These are phyloP conservation scores for Wallacemonas collosoma DNA, from an alignment of 208 protist species.

Conservation along the genomic window DNA sequence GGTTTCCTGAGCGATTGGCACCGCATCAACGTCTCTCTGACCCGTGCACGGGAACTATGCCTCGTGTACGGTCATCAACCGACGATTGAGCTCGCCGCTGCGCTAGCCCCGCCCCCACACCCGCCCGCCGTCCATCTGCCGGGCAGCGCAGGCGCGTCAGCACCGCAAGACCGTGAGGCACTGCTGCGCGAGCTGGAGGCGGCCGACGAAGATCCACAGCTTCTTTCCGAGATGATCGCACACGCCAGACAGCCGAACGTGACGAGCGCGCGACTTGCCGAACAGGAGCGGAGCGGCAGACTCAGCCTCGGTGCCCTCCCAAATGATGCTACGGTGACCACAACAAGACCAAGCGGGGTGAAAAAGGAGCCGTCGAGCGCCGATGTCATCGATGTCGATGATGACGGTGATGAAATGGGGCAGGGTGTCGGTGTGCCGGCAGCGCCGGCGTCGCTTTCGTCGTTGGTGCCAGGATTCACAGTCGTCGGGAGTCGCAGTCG, in stretches of 20 bases:
- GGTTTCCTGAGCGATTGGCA: slow-evolving; percentile 91
- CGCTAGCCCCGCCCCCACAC: slow-evolving; percentile 5
- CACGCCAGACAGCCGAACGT: slow-evolving; percentile 32
- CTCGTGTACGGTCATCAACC: slow-evolving; percentile 64
- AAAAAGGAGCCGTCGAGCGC: neutral
- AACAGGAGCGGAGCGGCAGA: slow-evolving; percentile 8
- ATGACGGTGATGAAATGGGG: neutral
- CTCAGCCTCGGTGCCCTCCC: slow-evolving; percentile 8
- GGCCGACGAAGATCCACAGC: slow-evolving; percentile 62
- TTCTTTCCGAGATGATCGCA: slow-evolving; percentile 48
- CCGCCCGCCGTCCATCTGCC: neutral
- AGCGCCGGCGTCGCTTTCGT: slow-evolving; percentile 15
- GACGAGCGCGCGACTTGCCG: slow-evolving; percentile 12
- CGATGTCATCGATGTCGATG: neutral
- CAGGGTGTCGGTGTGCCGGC: neutral
- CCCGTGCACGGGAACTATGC: slow-evolving; percentile 85
- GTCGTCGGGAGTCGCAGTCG: slow-evolving; percentile 1
- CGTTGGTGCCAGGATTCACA: slow-evolving; percentile 5
- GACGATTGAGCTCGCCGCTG: slow-evolving; percentile 40
- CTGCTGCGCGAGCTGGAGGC: slow-evolving; percentile 28
- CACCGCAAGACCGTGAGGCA: slow-evolving; percentile 24
- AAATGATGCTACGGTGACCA: neutral
- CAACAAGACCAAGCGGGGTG: neutral
- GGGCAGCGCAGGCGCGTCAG: neutral
- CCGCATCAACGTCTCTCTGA: slow-evolving; percentile 94